These are phyloP conservation scores for Cicer pinnatifidum DNA, from an alignment of 306 rosid genomes.

Conservation along the genomic window DNA sequence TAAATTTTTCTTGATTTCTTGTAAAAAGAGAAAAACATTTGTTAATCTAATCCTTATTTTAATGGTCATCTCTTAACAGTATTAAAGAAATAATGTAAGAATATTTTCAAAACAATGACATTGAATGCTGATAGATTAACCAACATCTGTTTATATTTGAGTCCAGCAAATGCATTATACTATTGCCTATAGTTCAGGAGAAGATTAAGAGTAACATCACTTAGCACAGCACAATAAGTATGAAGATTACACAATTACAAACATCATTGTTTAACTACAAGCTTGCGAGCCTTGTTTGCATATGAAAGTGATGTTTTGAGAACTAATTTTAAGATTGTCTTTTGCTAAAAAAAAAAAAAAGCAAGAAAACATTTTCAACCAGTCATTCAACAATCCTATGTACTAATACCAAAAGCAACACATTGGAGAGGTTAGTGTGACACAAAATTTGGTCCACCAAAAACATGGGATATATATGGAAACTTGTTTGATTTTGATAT, in stretches of 20 bases:
- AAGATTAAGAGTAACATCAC: not conserved
- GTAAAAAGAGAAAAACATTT: too few relatives aligned
- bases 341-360: not conserved
- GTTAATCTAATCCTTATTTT: too few relatives aligned
- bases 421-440: not conserved
- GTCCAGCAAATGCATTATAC: too few relatives aligned
- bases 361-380: slow-evolving; percentile 5
- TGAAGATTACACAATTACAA: not conserved
- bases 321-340: not conserved
- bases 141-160: too few relatives aligned
- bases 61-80: too few relatives aligned
- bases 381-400: not conserved
- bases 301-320: not conserved
- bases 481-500: not conserved
- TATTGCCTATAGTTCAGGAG: too few relatives aligned
- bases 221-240: not conserved
- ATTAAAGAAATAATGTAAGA: too few relatives aligned
- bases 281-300: not conserved
- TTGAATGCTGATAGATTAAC: too few relatives aligned
- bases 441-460: slow-evolving; percentile 10
- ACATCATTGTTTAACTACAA: not conserved
- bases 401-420: not conserved
- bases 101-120: too few relatives aligned
- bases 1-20: too few relatives aligned
- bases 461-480: not conserved